Base-by-base conservation (phyloP, 441 rosid species). In the Gossypium schwendimanii region DNA sequence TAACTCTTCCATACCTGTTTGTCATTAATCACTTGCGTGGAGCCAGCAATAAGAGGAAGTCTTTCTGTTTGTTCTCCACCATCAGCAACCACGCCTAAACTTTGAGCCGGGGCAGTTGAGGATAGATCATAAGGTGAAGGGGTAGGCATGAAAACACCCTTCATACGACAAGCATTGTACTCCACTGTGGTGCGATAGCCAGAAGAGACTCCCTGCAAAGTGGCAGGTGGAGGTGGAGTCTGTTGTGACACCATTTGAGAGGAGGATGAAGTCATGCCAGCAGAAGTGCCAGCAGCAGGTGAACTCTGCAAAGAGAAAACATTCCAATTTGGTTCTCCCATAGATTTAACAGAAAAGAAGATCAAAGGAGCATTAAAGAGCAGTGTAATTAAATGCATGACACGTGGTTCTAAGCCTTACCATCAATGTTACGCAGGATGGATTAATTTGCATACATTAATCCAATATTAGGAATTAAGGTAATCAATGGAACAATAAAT, bases 111-210 rank as follows among this genome's bases (percentile, higher is more conserved):
- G 71, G 71, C 77, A 77, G 76, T 76, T 64, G 84, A 76, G 68
- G 87, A 77, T 50, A 82, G 63, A 82, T 90, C 97, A 82, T 85
- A 89, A 63, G 89, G 85, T 36, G 91, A 82, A 53, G 91, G 75
- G 67, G 75, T 79, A 31, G 95, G 97, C 76, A 82, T 44, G 79
- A 87, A 90, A 80, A 88, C 86, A 81, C 97, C 91, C 87, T 95
- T 95, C 89, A 86, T 79, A 62, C 76, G 89, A 78, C 86, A 80
- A 67, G 96, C 73, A 82, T 83, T 88, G 83, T 88, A 83, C 76
- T 93, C 99, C 64, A 81, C 82, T 47, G 92, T 81, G 75, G 86
- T 81, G 68, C 52, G 84, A 70, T 71, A 85, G 68, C 87, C 87
- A 60, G 96, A 79, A 75, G 92, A 83, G 70, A 83, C 81, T 73